Evolutionary conservation across 2,329 filamentous ascomycete species (phyloP).

Genomic region (Claviceps sp.): DNA sequence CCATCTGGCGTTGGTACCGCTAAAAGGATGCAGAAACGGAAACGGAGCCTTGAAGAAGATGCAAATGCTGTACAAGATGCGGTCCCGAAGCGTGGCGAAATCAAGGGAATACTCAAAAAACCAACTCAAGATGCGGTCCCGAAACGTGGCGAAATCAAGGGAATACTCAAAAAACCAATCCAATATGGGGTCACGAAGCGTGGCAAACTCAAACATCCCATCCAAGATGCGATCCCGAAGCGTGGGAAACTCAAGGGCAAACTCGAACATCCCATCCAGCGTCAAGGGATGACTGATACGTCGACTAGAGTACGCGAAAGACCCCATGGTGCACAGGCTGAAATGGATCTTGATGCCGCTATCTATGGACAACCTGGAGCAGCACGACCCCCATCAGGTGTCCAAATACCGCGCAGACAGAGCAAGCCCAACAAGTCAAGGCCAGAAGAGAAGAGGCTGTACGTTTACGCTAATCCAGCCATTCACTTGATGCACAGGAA

Average conservation of each 20-base stretch:
- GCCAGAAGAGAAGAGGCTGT: slow-evolving; percentile 22
- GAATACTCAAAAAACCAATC: neutral
- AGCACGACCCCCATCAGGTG: slow-evolving; percentile 12
- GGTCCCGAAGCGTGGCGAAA: neutral
- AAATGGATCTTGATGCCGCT: slow-evolving; percentile 22
- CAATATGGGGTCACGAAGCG: neutral
- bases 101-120: neutral
- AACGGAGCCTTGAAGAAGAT: neutral
- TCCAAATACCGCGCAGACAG: slow-evolving; percentile 6
- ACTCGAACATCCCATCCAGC: neutral
- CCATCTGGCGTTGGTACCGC: neutral
- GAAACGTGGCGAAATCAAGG: neutral
- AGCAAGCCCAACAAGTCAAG: neutral
- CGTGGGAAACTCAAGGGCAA: neutral
- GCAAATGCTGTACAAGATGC: neutral
- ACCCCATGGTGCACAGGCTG: slow-evolving; percentile 2
- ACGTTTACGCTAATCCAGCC: slow-evolving; percentile 35
- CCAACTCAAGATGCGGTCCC: neutral
- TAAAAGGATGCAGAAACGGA: neutral
- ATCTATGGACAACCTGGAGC: slow-evolving; percentile 24
- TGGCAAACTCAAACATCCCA: neutral
- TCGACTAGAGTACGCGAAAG: neutral
- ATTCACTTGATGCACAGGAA: slow-evolving; percentile 31
- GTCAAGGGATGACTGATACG: too few species aligned
- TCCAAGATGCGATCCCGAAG: neutral